Base-by-base conservation (phyloP, 108 stramenopile species). In the Ochromonas danica region DNA sequence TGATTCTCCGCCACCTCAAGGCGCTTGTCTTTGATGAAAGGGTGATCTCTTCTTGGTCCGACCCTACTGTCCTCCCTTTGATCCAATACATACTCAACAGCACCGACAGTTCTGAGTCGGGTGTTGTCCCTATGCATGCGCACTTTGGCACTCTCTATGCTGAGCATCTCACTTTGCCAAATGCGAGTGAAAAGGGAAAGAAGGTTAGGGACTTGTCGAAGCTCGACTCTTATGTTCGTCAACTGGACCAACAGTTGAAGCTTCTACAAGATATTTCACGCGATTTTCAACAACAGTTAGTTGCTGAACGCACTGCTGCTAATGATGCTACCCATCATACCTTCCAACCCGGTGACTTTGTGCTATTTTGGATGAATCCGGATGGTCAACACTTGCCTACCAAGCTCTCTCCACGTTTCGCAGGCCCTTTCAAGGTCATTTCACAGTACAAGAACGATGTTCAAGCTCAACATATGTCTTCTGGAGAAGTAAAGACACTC, bases 1-100 rank as follows among this genome's bases (percentile, higher is more conserved):
- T n/a, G n/a, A 67, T 67, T 33, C 63, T 67, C 30, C 63, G 63
- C 17, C 63, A 67, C 63, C 63, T 67, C 63, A 67, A 67, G 63
- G 63, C 63, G 30, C 31, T 67, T 22, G 63, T 67, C 17, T 67
- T 33, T 33, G 63, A 67, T 67, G 63, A 67, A 33, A 22, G 63
- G 30, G 31, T 67, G 63, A 22, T 31, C 30, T 22, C 17, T 67
- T 31, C 17, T 67, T 67, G 63, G 63, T 67, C 63, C 63, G 31
- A 33, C 63, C 63, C 63, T 22, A 22, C 17, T 22, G 31, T 67
- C 63, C 17, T 67, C 31, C 31, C 30, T 33, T 33, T 67, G 30
- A 33, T 67, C 31, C 63, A 67, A 33, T 67, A 31, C 63, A 67
- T 67, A 31, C 63, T 67, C 30, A 67, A 67, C 31, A 31, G 30